phyloP scores from a whole-genome alignment of 1,139 yeast genomes.

The Suhomyces chickasaworum region DNA sequence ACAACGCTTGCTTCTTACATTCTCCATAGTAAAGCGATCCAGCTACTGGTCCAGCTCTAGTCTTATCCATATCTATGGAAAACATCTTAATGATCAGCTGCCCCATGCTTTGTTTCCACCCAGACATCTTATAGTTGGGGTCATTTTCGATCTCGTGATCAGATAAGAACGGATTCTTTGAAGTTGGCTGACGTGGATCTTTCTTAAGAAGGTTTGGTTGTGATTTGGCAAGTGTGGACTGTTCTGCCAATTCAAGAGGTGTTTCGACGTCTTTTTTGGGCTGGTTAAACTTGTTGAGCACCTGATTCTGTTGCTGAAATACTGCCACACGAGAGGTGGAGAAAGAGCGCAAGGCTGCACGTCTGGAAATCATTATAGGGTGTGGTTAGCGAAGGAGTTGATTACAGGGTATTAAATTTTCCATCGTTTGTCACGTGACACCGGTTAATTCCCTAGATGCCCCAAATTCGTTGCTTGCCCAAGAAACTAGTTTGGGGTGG shows the following conservation, averaged over 20 bases:
- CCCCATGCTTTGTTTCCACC: conserved; percentile 72
- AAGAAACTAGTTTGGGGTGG: too few species aligned
- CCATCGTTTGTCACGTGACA: conserved; percentile 8
- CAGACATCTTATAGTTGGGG: conserved; percentile 56
- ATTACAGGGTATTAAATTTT: neutral
- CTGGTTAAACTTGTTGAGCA: conserved; percentile 26
- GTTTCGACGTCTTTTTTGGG: conserved; percentile 32
- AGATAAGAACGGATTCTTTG: conserved; percentile 53
- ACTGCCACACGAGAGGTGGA: conserved; percentile 1
- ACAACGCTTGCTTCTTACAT: conserved; percentile 83
- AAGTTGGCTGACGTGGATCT: conserved; percentile 43
- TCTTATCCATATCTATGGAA: conserved; percentile 84
- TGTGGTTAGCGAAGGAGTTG: neutral
- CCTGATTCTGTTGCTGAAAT: conserved; percentile 18
- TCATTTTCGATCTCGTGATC: conserved; percentile 61
- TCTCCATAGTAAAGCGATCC: conserved; percentile 85
- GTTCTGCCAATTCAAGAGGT: conserved; percentile 49
- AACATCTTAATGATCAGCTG: conserved; percentile 68
- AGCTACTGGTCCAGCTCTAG: conserved; percentile 92
- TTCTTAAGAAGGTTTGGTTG: conserved; percentile 41
- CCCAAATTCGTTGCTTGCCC: too few species aligned
- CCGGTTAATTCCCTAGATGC: too few species aligned
- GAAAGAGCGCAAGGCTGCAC: conserved; percentile 6
- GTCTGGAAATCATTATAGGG: conserved; percentile 4
- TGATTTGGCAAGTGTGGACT: conserved; percentile 50